These are phyloP conservation scores for Neostapfia colusana DNA, from an alignment of 176 grass and related monocot genomes.

Conservation along the genomic window DNA sequence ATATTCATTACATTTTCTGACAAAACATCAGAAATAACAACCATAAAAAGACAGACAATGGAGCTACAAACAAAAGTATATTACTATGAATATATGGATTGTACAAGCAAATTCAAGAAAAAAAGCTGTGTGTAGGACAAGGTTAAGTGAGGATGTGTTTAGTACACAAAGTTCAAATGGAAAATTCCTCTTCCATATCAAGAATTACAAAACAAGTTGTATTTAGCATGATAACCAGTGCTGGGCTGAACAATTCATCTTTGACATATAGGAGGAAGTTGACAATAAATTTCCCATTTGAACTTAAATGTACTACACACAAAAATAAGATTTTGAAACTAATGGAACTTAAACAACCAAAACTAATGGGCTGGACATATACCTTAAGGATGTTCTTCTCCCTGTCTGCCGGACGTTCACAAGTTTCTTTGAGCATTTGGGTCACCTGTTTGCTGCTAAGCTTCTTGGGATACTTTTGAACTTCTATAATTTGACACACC, in stretches of 20 bases:
- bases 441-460: slow-evolving; percentile 65
- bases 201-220: too few species aligned
- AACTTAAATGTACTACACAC: not conserved
- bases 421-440: slow-evolving; percentile 49
- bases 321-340: not conserved
- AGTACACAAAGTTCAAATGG: not conserved
- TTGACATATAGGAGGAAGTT: too few species aligned
- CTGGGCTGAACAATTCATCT: too few species aligned
- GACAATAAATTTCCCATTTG: too few species aligned
- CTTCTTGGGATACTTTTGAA: slow-evolving; percentile 64
- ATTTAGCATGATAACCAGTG: too few species aligned
- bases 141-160: not conserved
- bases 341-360: not conserved
- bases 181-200: not conserved
- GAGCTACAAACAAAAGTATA: not conserved
- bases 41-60: not conserved
- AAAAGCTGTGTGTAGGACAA: not conserved
- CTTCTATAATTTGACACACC: slow-evolving; percentile 79
- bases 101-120: not conserved
- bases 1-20: too few species aligned
- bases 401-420: slow-evolving; percentile 50
- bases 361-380: slow-evolving; percentile 1
- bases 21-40: not conserved
- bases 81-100: not conserved
- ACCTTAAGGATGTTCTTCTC: slow-evolving; percentile 54